Evolutionary conservation across 345 rosid species (phyloP), one percentile per base, ranked within the genome.

Genomic region (Noccaea bulbosa): DNA sequence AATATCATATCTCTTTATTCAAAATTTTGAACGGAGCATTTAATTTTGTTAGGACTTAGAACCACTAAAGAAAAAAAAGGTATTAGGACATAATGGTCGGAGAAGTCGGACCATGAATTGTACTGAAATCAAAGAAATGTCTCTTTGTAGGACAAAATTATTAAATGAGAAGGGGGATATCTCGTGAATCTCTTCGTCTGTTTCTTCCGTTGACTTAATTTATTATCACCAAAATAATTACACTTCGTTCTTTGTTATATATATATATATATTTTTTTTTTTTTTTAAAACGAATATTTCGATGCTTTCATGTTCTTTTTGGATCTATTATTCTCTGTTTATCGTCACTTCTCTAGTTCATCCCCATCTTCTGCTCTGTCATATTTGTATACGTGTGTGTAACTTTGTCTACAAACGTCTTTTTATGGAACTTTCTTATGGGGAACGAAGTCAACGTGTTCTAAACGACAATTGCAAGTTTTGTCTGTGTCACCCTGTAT

Each of bases 181-280:
- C 76, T 76, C 76, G 79, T 76, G 79, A 76, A 70, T 56, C 48
- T 57, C 75, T 57, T 57, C 75, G 75, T 76, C 75, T 62, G 40
- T 55, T 57, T 70, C 71, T 76, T 49, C 48, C 67, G 75, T 70
- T 76, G 79, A 76, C 79, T 76, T 76, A 30, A 62, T 47, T 70
- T 40, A 55, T 70, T 57, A 40, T 57, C 30, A 56, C 44, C 44
- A 50, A 3, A 50, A 67, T 61, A 22, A 41, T 60, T 60, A 59
- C 45, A 11, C 15, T 22, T 12, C 30, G 30, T 27, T 60, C 20
- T 58, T 4, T 40, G 20, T 17, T 17, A 17, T 17, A 17, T 17
- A 17, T 17, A 17, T 17, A 17, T 17, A 17, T 17, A 17, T 17
- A 17, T 17, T 0, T 17, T 0, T 38, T 38, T 27, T 46, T 46